These are phyloP conservation scores for Aspergillus ustus DNA, from an alignment of 2,329 filamentous ascomycete species.

Conservation along the genomic window DNA sequence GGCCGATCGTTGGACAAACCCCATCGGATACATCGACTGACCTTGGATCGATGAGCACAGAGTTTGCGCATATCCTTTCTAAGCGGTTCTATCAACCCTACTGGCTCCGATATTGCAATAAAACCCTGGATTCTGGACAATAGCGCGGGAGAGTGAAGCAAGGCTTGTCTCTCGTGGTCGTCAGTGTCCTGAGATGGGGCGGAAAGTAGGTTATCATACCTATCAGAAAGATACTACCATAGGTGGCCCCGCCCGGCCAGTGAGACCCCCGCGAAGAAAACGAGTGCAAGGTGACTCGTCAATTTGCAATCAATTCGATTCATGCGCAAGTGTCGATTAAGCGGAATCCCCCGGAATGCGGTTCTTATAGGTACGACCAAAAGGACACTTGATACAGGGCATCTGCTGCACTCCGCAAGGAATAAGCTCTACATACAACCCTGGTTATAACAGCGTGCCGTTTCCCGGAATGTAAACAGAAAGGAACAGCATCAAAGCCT, in stretches of 20 bases:
- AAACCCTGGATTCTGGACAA: no score
- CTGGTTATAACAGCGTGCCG: no score
- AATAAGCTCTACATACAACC: no score
- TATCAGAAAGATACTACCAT: conserved; percentile 1
- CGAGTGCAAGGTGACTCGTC: conserved; percentile 5
- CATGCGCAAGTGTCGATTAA: background rate
- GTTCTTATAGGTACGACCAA: background rate
- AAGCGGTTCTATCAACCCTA: background rate
- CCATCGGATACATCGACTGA: background rate
- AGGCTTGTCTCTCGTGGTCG: background rate
- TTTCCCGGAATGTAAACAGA: background rate
- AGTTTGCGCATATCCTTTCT: background rate
- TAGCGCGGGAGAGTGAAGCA: background rate
- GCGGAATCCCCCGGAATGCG: background rate
- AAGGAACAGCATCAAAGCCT: background rate
- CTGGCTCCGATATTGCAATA: background rate
- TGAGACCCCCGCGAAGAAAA: background rate
- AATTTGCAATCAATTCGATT: background rate
- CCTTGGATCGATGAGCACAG: background rate
- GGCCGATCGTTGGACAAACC: background rate
- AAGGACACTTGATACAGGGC: no score
- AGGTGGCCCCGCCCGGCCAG: background rate
- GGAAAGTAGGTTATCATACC: conserved; percentile 1
- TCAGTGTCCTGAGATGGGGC: background rate
- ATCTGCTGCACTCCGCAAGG: no score